Conservation (phyloP, 768 basidiomycete species). For the Lentinula guzmanii region DNA sequence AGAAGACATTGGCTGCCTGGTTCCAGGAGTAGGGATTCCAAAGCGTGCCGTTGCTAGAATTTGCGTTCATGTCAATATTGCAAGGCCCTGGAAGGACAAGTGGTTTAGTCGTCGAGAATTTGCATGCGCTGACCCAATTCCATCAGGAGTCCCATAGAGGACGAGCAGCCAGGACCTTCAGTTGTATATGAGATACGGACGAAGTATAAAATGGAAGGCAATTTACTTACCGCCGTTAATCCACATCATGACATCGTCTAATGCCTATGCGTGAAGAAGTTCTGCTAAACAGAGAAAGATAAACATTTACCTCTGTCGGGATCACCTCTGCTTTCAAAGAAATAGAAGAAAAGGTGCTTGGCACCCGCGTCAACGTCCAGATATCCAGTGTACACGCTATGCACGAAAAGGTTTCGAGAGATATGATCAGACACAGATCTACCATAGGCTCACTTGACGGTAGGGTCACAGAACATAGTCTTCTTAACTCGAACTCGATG, state of each 20-base stretch:
- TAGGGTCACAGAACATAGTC: slow-evolving; percentile 38
- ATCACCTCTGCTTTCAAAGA: slow-evolving; percentile 62
- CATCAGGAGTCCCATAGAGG: slow-evolving; percentile 61
- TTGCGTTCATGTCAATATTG: slow-evolving; percentile 23
- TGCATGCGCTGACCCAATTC: slow-evolving; percentile 50
- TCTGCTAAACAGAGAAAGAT: slow-evolving; percentile 19
- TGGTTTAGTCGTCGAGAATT: neutral
- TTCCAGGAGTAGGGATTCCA: slow-evolving; percentile 68
- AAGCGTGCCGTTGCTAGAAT: slow-evolving; percentile 51
- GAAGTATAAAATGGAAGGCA: slow-evolving; percentile 3
- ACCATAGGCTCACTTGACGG: slow-evolving; percentile 26
- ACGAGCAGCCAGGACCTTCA: slow-evolving; percentile 51
- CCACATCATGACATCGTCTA: slow-evolving; percentile 71
- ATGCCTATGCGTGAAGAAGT: neutral
- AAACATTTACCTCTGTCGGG: slow-evolving; percentile 41
- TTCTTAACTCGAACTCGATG: slow-evolving; percentile 39
- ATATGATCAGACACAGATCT: neutral
- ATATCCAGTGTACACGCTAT: slow-evolving; percentile 37
- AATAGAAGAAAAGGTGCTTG: slow-evolving; percentile 67
- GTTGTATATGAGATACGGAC: neutral
- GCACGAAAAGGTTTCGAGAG: neutral
- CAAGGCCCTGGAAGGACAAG: slow-evolving; percentile 25
- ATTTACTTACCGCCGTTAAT: slow-evolving; percentile 46
- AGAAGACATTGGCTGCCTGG: slow-evolving; percentile 62
- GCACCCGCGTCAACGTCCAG: slow-evolving; percentile 44